Evolutionary conservation across 495 filamentous ascomycete genomes (phyloP).

Genomic region (Xylaria scruposa): DNA sequence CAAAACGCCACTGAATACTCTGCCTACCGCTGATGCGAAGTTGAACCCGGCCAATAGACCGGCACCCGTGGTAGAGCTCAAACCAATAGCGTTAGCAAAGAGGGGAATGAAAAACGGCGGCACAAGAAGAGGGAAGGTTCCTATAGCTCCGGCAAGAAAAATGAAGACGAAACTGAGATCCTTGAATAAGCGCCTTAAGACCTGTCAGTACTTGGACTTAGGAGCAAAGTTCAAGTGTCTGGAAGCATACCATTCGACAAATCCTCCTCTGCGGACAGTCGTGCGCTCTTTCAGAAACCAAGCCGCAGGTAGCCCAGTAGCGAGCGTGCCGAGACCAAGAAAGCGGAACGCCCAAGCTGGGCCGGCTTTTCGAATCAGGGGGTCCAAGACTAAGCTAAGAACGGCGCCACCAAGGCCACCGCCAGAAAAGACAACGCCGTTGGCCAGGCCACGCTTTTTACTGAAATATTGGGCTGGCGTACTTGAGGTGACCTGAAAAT

Average conservation of each 20-base stretch:
- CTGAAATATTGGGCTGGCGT: slow-evolving; percentile 64
- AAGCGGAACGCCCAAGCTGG: slow-evolving; percentile 63
- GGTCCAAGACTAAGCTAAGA: slow-evolving; percentile 57
- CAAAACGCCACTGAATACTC: slow-evolving; percentile 56
- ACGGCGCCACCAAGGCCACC: slow-evolving; percentile 62
- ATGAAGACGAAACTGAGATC: slow-evolving; percentile 57
- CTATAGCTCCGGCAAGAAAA: slow-evolving; percentile 62
- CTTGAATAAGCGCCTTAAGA: slow-evolving; percentile 53
- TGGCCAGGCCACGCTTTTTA: slow-evolving; percentile 60
- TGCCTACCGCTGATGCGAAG: slow-evolving; percentile 58
- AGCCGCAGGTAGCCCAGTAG: slow-evolving; percentile 60
- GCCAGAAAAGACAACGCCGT: slow-evolving; percentile 61
- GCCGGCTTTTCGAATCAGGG: slow-evolving; percentile 53
- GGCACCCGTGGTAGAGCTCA: slow-evolving; percentile 57
- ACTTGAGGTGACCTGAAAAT: slow-evolving; percentile 50
- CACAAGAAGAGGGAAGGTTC: slow-evolving; percentile 66
- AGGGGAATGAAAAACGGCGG: slow-evolving; percentile 65
- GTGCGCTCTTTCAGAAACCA: slow-evolving; percentile 62
- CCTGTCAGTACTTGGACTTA: background rate
- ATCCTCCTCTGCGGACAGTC: slow-evolving; percentile 48
- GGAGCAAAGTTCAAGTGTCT: background rate
- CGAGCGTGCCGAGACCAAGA: slow-evolving; percentile 44
- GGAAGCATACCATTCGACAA: slow-evolving; percentile 56
- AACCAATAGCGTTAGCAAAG: slow-evolving; percentile 43
- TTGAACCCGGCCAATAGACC: slow-evolving; percentile 64